Percentiles rank a stretch among this genome's conserved stretches.
Conservation (phyloP, 371 early-diverging fungal species). For the Mucor saturninus region DNA sequence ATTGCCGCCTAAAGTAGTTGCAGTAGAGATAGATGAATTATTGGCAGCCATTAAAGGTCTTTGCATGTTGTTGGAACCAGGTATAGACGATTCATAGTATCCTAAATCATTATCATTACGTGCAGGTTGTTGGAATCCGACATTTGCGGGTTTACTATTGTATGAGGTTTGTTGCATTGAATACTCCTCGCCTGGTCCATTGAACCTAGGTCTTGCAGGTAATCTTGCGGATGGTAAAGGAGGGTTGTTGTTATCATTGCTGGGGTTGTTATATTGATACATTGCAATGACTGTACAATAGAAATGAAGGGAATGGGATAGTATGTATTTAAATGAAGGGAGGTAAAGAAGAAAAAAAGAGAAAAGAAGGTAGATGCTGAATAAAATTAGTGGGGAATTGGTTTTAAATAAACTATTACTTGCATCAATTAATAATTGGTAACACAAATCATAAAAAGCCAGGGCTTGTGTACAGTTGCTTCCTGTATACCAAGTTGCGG, state of each 20-base stretch:
- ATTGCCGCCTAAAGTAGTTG: background rate
- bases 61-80: constrained; percentile 17
- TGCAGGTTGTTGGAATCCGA: background rate
- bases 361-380: constrained; percentile 2
- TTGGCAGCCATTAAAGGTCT: constrained; percentile 17
- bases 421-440: constrained; percentile 4
- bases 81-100: constrained; percentile 27
- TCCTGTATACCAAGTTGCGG: constrained; percentile 1
- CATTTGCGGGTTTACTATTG: background rate
- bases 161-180: constrained; percentile 26
- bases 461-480: constrained; percentile 7
- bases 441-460: constrained; percentile 11
- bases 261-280: constrained; percentile 24
- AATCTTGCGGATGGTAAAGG: constrained; percentile 25
- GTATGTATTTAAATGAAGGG: background rate
- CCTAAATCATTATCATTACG: constrained; percentile 10
- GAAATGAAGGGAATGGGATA: background rate
- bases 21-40: constrained; percentile 15
- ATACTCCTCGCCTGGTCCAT: constrained; percentile 26
- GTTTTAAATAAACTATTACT: constrained; percentile 20
- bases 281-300: constrained; percentile 3
- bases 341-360: constrained; percentile 5
- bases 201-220: constrained; percentile 25
- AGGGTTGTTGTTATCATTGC: constrained; percentile 14
- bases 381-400: constrained; percentile 6